A percentile compares a stretch with the other conserved stretches of the same genome.
Evolutionary conservation across 257 asterid genomes (phyloP).

Genomic region (Euphrasia confusa): DNA sequence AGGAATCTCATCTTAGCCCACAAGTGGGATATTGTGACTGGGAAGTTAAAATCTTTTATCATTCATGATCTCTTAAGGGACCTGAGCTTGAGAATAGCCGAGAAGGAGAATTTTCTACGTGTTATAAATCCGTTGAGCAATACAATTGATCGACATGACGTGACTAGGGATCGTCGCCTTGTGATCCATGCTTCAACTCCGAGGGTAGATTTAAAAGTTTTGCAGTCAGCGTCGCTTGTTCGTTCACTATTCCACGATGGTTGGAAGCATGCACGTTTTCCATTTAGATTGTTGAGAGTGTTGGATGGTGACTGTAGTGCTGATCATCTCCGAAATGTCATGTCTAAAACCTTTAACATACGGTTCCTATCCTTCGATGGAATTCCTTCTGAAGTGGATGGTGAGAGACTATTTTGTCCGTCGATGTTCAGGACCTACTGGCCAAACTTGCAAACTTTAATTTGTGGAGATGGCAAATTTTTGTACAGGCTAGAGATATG

Average conservation of each 20-base stretch:
- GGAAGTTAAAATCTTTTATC: background rate
- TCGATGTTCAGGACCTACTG: no score
- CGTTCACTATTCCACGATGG: background rate
- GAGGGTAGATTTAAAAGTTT: background rate
- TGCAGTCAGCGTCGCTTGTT: background rate
- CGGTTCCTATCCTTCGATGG: no score
- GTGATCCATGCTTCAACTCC: background rate
- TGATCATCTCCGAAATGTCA: background rate
- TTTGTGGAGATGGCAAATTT: no score
- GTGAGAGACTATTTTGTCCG: no score
- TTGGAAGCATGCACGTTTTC: background rate
- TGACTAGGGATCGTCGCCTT: background rate
- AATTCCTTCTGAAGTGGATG: background rate
- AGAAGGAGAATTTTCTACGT: background rate
- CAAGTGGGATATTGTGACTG: background rate
- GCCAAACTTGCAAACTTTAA: no score
- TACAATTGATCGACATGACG: background rate
- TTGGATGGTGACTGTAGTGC: background rate
- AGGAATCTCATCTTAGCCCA: conserved; percentile 1
- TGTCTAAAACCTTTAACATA: no score
- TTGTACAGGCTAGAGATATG: no score
- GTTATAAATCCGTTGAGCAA: background rate
- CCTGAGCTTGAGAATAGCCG: background rate
- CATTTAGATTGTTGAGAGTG: conserved; percentile 3
- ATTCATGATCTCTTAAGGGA: background rate